These are phyloP conservation scores for Globisporangium iwayamae DNA, from an alignment of 352 stramenopile species.

Conservation along the genomic window DNA sequence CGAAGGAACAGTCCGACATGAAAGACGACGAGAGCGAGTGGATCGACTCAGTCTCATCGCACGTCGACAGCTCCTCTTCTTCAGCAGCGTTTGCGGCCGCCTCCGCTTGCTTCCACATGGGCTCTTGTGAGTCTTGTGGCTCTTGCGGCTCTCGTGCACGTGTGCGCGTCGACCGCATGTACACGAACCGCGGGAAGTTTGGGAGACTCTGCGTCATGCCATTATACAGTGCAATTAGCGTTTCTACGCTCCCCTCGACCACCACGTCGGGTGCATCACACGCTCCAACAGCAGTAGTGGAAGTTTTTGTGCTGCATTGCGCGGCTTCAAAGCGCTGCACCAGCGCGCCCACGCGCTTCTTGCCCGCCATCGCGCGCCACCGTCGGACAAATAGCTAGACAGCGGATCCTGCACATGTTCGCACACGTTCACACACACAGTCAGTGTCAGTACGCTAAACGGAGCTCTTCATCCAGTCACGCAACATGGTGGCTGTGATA, in stretches of 20 bases:
- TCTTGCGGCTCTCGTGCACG: background rate
- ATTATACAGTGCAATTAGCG: constrained; percentile 13
- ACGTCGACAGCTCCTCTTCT: constrained; percentile 12
- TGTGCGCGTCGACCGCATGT: constrained; percentile 9
- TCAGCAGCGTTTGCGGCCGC: background rate
- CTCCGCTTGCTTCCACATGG: background rate
- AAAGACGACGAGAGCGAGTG: constrained; percentile 19
- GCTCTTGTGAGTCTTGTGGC: background rate
- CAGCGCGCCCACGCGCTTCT: constrained; percentile 9
- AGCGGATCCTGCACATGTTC: background rate
- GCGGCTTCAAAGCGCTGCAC: constrained; percentile 14
- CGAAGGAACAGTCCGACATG: constrained; percentile 13
- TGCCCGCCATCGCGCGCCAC: constrained; percentile 1
- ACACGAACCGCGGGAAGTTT: constrained; percentile 9
- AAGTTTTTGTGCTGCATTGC: background rate
- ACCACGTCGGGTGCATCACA: background rate
- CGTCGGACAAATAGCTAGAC: constrained; percentile 1
- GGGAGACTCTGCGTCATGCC: constrained; percentile 16
- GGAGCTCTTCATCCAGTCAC: background rate
- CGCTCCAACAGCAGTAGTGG: background rate
- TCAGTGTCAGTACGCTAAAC: background rate
- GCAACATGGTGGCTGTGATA: background rate
- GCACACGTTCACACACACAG: background rate
- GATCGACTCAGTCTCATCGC: constrained; percentile 19
- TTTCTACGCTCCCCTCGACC: constrained; percentile 11